Conservation (phyloP, 1,139 yeast species). For the Candida tunisiensis region DNA sequence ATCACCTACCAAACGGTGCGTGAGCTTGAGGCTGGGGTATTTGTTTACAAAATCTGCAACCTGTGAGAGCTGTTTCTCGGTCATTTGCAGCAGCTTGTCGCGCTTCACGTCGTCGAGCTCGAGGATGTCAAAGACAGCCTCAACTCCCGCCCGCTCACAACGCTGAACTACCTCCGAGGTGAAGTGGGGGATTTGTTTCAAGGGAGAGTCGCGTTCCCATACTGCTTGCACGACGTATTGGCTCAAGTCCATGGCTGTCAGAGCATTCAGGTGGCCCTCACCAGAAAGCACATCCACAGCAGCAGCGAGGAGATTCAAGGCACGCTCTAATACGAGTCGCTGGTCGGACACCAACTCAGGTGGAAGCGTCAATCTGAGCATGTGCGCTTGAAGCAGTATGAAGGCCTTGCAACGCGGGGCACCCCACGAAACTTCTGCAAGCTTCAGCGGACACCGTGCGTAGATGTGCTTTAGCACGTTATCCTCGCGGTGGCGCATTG, state of each 20-base stretch:
- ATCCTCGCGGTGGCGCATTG: constrained; percentile 46
- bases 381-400: constrained; percentile 64
- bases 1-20: constrained; percentile 30
- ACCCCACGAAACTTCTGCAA: constrained; percentile 23
- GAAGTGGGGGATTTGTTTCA: constrained; percentile 70
- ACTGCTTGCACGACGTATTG: constrained; percentile 83
- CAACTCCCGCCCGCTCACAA: constrained; percentile 38
- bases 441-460: constrained; percentile 44
- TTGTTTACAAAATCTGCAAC: constrained; percentile 83
- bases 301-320: constrained; percentile 41
- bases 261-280: constrained; percentile 65
- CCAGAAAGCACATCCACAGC: constrained; percentile 63
- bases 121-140: constrained; percentile 72
- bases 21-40: constrained; percentile 73
- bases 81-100: constrained; percentile 40
- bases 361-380: constrained; percentile 45
- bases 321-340: constrained; percentile 29
- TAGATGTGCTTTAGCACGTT: constrained; percentile 31
- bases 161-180: constrained; percentile 35
- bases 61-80: constrained; percentile 27
- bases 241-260: constrained; percentile 71
- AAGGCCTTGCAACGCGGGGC: constrained; percentile 57
- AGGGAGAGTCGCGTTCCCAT: constrained; percentile 69
- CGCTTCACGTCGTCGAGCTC: constrained; percentile 60
- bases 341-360: constrained; percentile 47